Percentiles rank a stretch among this genome's conserved stretches.
phyloP scores from a whole-genome alignment of 2,329 filamentous ascomycete genomes.

The Xylaria sp. region DNA sequence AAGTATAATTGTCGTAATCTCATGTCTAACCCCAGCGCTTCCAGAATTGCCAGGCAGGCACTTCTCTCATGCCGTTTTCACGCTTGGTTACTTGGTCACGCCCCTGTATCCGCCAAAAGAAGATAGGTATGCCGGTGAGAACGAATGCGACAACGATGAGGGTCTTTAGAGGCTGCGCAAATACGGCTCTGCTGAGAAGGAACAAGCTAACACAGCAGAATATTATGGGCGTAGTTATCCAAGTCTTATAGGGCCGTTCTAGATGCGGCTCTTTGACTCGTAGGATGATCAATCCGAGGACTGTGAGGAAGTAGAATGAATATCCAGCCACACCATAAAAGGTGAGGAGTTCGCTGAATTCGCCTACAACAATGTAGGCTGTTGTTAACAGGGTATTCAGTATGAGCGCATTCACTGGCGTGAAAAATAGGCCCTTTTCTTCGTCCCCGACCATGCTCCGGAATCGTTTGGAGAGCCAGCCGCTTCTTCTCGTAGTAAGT shows the following conservation, averaged over 20 bases:
- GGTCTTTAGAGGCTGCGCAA: constrained; percentile 91
- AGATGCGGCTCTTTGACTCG: constrained; percentile 87
- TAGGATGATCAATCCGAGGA: constrained; percentile 90
- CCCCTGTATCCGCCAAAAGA: constrained; percentile 84
- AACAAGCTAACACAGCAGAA: constrained; percentile 99
- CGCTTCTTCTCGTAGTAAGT: constrained; percentile 61
- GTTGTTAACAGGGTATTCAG: constrained; percentile 81
- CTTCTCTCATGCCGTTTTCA: constrained; percentile 51
- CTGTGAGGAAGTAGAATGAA: constrained; percentile 95
- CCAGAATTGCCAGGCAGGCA: constrained; percentile 72
- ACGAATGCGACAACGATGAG: constrained; percentile 88
- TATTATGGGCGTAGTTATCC: constrained; percentile 96
- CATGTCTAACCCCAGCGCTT: constrained; percentile 52
- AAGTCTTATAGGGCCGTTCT: constrained; percentile 92
- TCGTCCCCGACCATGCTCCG: constrained; percentile 77
- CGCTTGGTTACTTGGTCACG: constrained; percentile 64
- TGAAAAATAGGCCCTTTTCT: constrained; percentile 85
- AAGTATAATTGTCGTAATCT: constrained; percentile 36
- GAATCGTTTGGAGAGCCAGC: constrained; percentile 69
- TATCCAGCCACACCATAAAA: constrained; percentile 99
- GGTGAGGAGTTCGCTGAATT: constrained; percentile 90
- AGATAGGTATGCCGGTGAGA: constrained; percentile 83
- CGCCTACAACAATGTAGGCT: constrained; percentile 84
- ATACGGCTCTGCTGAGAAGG: constrained; percentile 85
- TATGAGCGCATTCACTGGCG: constrained; percentile 89